Base-by-base conservation (phyloP, 306 rosid species). In the Cucurbita ficifolia region DNA sequence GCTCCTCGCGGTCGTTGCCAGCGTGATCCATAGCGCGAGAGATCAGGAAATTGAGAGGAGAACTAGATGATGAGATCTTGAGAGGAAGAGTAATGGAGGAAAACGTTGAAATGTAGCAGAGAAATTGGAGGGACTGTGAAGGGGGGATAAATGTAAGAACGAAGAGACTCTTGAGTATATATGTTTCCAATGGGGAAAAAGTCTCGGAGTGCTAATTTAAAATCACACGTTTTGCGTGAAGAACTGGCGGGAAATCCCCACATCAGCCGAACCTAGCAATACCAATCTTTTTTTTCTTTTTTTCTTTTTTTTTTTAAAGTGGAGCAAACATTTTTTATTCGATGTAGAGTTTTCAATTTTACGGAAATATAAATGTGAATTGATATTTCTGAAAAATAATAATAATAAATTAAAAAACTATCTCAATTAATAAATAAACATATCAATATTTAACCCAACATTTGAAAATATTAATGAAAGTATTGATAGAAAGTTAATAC, bases 1-100 rank as follows among this genome's bases (percentile, higher is more conserved):
- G 48, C 50, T 87, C 92, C 52, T 90, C 90, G 77, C 79, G 82
- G 58, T 85, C 84, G 62, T 82, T 73, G 24, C 43, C 11, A 24
- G 83, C 49, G 7, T 77, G 53, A 46, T 10, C 35, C 53, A 87
- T 78, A 64, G 87, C 78, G 75, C 70, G 64, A 59, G 79, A 51
- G 38, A 76, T 0, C 49, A 84, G 56, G 29, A 88, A 81, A 3
- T 74, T 79, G 87, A 79, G 52, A 57, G 57, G 57, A 75, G 81
- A 59, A 77, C 40, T 57, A 2, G 67, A 29, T 69, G 54, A 62
- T 69, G 54, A 67, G 65, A 75, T 45, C 50, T 78, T 86, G 22
- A 78, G 82, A 65, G 77, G 71, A 19, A 75, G 73, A 22, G 62
- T 51, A 10, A 78, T 55, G 45, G 80, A 72, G 13, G 79, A 56